phyloP scores from a whole-genome alignment of 2,329 filamentous ascomycete genomes.

The Pyrenophora seminiperda region DNA sequence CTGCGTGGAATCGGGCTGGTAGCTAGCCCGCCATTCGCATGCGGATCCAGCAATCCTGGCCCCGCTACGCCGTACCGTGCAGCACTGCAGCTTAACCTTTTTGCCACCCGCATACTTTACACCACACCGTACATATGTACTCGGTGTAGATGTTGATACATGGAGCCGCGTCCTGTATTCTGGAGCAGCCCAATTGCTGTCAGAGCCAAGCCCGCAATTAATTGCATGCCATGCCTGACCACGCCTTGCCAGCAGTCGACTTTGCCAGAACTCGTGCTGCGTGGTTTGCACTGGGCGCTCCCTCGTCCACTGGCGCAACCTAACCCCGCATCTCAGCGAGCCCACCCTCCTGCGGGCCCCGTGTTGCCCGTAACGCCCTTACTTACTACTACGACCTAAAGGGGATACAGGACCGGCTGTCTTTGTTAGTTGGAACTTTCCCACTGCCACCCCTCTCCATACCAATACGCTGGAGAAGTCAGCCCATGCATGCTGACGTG shows the following conservation, averaged over 20 bases:
- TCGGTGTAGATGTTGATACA: no score
- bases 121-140: no score
- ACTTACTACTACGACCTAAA: not conserved
- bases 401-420: constrained; percentile 5
- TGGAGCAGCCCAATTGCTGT: constrained; percentile 8
- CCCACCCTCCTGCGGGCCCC: not conserved
- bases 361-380: not conserved
- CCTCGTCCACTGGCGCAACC: not conserved
- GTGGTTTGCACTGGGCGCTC: no score
- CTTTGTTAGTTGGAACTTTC: constrained; percentile 19
- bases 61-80: no score
- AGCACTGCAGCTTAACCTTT: constrained; percentile 20
- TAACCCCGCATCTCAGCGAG: constrained; percentile 7
- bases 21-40: constrained; percentile 28
- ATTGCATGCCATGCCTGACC: not conserved
- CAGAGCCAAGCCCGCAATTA: constrained; percentile 1
- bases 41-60: constrained; percentile 23
- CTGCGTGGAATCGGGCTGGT: constrained; percentile 37
- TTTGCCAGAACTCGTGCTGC: not conserved
- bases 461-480: constrained; percentile 1
- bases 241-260: not conserved
- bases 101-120: constrained; percentile 25
- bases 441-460: constrained; percentile 6
- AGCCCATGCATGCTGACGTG: constrained; percentile 24
- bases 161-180: constrained; percentile 17